Evolutionary conservation across 1,284 basidiomycete genomes (phyloP).

Genomic region (Tylopilus sp.): DNA sequence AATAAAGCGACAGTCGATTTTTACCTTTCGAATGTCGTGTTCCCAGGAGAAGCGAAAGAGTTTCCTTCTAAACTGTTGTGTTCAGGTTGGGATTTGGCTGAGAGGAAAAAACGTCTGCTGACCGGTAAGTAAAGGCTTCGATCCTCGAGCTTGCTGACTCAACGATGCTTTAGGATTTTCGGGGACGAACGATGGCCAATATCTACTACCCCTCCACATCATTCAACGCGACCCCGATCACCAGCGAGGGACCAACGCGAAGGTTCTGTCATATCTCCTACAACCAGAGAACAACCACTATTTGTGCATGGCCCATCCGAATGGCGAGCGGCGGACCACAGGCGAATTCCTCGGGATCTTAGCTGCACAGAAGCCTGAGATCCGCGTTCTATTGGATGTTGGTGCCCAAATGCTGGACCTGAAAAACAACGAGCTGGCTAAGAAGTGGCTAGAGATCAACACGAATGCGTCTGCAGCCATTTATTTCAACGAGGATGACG

Average conservation of each 20-base stretch:
- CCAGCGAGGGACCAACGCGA: conserved; percentile 26
- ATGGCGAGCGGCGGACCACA: conserved; percentile 28
- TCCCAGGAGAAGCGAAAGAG: conserved; percentile 36
- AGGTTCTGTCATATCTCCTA: conserved; percentile 43
- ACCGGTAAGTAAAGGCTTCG: conserved; percentile 9
- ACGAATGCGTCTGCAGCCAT: conserved; percentile 38
- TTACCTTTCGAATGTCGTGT: conserved; percentile 35
- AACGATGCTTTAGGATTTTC: conserved; percentile 13
- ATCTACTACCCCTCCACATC: conserved; percentile 11
- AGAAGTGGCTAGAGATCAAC: conserved; percentile 38
- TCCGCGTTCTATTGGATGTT: conserved; percentile 50
- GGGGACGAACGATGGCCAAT: conserved; percentile 17
- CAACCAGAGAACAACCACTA: conserved; percentile 43
- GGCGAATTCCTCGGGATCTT: conserved; percentile 34
- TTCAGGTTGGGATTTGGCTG: conserved; percentile 51
- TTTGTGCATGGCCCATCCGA: conserved; percentile 18
- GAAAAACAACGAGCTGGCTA: conserved; percentile 39
- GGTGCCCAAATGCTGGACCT: conserved; percentile 57
- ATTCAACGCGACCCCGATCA: conserved; percentile 13
- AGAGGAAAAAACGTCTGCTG: conserved; percentile 9
- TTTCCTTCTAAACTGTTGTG: conserved; percentile 44
- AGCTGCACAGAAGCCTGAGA: conserved; percentile 32
- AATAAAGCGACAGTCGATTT: conserved; percentile 45
- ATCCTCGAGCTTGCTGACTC: neutral
- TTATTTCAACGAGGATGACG: conserved; percentile 44